Percentiles rank a stretch among this genome's conserved stretches.
phyloP scores from a whole-genome alignment of 2,329 filamentous ascomycete species.

The Ophiocordyceps polyrhachis-furcata region DNA sequence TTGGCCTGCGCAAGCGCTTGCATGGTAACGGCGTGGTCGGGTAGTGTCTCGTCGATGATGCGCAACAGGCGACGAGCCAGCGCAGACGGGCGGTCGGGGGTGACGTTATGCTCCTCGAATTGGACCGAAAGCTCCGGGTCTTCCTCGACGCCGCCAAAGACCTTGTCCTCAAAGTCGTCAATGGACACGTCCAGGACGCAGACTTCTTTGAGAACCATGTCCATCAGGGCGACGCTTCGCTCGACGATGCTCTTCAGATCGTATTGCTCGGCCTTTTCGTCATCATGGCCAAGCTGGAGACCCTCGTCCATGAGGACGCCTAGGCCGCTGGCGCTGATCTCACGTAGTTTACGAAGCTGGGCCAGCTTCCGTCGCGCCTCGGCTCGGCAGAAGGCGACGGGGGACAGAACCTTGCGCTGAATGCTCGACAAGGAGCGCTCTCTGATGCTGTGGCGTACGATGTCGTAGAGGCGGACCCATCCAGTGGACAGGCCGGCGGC shows the following conservation, averaged over 20 bases:
- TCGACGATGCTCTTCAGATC: constrained; percentile 57
- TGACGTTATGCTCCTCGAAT: constrained; percentile 26
- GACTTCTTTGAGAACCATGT: constrained; percentile 61
- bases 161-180: constrained; percentile 44
- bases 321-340: constrained; percentile 70
- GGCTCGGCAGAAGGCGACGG: constrained; percentile 54
- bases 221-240: constrained; percentile 68
- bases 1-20: constrained; percentile 38
- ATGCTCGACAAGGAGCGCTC: constrained; percentile 56
- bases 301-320: constrained; percentile 80
- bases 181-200: constrained; percentile 43
- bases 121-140: constrained; percentile 39
- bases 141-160: constrained; percentile 43
- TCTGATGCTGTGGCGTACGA: constrained; percentile 57
- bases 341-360: constrained; percentile 50
- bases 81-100: constrained; percentile 31
- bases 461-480: constrained; percentile 58
- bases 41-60: constrained; percentile 51
- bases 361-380: constrained; percentile 61
- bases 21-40: constrained; percentile 42
- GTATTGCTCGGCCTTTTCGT: constrained; percentile 33
- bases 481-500: constrained; percentile 24
- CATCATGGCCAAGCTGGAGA: constrained; percentile 44
- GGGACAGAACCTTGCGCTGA: constrained; percentile 54
- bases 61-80: constrained; percentile 48